Conservation (phyloP, 2,329 filamentous ascomycete species). For the Whalleya microplaca region DNA sequence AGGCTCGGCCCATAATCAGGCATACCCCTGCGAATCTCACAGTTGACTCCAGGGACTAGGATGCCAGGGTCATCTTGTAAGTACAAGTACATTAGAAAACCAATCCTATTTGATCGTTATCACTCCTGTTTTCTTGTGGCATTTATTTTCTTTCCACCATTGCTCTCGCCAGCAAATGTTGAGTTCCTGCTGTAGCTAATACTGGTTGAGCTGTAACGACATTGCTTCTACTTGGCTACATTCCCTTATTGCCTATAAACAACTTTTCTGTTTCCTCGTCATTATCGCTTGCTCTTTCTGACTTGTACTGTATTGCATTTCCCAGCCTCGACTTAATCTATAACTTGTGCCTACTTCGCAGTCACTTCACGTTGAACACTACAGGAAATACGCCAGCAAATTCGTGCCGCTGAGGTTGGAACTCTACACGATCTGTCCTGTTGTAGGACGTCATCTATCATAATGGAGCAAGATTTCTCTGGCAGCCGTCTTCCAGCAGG, state of each 20-base stretch:
- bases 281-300: neutral
- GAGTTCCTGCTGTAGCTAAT: neutral
- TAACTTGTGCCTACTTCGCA: neutral
- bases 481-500: constrained; percentile 31
- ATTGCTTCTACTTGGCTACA: neutral
- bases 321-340: neutral
- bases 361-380: neutral
- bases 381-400: no score
- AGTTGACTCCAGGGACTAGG: neutral
- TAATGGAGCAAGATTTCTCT: constrained; percentile 31
- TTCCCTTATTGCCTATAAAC: neutral
- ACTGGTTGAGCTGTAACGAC: neutral
- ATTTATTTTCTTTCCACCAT: neutral
- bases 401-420: no score
- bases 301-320: neutral
- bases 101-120: neutral
- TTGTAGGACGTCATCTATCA: neutral
- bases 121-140: neutral
- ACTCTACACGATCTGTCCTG: neutral
- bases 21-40: neutral
- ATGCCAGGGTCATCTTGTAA: neutral
- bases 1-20: neutral
- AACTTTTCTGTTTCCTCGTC: neutral
- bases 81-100: neutral
- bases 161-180: neutral